Conservation (phyloP, 768 basidiomycete genomes). For the Kwoniella europaea region DNA sequence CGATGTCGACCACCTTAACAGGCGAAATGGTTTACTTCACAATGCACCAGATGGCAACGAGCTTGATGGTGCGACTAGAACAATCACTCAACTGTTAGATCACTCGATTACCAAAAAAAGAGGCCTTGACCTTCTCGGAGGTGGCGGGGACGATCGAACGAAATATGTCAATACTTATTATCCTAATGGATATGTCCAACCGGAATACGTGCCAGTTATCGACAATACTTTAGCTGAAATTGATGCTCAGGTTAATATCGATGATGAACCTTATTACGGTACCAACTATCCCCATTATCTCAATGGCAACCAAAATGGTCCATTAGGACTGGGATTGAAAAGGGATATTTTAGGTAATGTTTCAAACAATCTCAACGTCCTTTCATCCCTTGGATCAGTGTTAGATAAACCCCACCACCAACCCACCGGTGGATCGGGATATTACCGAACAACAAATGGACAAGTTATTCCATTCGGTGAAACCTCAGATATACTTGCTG, state of each 20-base stretch:
- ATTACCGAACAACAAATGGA: conserved; percentile 5
- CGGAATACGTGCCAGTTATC: not conserved
- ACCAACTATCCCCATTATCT: not conserved
- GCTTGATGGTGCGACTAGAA: conserved; percentile 13
- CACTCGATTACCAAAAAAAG: conserved; percentile 15
- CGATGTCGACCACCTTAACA: conserved; percentile 15
- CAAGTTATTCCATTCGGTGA: conserved; percentile 8
- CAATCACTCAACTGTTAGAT: conserved; percentile 16
- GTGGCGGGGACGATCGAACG: not conserved
- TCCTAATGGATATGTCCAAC: conserved; percentile 1
- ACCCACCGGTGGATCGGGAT: not conserved
- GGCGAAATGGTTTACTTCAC: conserved; percentile 18
- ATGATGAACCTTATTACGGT: conserved; percentile 28
- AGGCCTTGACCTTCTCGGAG: conserved; percentile 11
- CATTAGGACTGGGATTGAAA: conserved; percentile 5
- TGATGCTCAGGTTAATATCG: conserved; percentile 22
- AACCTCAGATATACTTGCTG: conserved; percentile 11
- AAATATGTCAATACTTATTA: not conserved
- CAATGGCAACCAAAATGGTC: not conserved
- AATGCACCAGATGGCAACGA: conserved; percentile 16
- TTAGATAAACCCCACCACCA: not conserved
- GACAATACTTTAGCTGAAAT: conserved; percentile 3
- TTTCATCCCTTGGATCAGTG: conserved; percentile 7
- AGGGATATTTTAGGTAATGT: conserved; percentile 18
- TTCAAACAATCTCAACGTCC: conserved; percentile 6